Percentiles rank a stretch among this genome's conserved stretches.
Conservation (phyloP, 2,329 filamentous ascomycete genomes). For the Curvularia hawaiiensis region DNA sequence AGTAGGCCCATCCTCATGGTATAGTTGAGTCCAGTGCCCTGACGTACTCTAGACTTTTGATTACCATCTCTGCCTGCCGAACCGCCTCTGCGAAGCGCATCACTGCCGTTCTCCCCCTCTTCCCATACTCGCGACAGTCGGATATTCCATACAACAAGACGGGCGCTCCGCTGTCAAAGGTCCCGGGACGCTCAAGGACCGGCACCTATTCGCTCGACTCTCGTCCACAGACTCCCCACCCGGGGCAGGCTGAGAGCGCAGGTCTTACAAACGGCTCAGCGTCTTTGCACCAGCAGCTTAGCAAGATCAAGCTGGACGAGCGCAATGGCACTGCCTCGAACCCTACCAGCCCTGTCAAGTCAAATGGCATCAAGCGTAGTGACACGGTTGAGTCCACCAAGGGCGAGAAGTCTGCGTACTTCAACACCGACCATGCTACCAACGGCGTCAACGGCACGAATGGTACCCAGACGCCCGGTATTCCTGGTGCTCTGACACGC, state of each 20-base stretch:
- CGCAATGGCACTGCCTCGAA: slow-evolving; percentile 49
- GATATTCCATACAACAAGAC: slow-evolving; percentile 97
- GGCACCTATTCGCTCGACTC: slow-evolving; percentile 87
- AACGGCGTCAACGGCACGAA: slow-evolving; percentile 28
- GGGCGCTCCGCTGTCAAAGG: slow-evolving; percentile 83
- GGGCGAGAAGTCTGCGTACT: slow-evolving; percentile 32
- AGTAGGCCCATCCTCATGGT: slow-evolving; percentile 52
- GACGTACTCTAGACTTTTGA: slow-evolving; percentile 66
- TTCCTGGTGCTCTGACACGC: slow-evolving; percentile 15
- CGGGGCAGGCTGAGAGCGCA: slow-evolving; percentile 69
- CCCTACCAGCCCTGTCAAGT: slow-evolving; percentile 35
- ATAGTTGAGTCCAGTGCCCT: slow-evolving; percentile 33
- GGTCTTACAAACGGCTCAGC: slow-evolving; percentile 72
- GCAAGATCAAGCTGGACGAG: slow-evolving; percentile 68
- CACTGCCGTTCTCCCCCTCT: slow-evolving; percentile 91
- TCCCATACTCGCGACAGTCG: slow-evolving; percentile 95
- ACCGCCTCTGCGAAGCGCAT: slow-evolving; percentile 89
- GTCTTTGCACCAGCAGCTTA: slow-evolving; percentile 72
- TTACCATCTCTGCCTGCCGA: slow-evolving; percentile 98
- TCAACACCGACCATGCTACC: slow-evolving; percentile 33
- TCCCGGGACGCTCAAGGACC: slow-evolving; percentile 47
- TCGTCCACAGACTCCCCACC: slow-evolving; percentile 82
- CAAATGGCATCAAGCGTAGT: slow-evolving; percentile 34
- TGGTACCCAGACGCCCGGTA: slow-evolving; percentile 11
- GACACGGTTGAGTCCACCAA: slow-evolving; percentile 42